Percentiles rank a stretch among this genome's conserved stretches.
These are phyloP conservation scores for Lactarius trivialis DNA, from an alignment of 768 basidiomycete genomes.

Conservation along the genomic window DNA sequence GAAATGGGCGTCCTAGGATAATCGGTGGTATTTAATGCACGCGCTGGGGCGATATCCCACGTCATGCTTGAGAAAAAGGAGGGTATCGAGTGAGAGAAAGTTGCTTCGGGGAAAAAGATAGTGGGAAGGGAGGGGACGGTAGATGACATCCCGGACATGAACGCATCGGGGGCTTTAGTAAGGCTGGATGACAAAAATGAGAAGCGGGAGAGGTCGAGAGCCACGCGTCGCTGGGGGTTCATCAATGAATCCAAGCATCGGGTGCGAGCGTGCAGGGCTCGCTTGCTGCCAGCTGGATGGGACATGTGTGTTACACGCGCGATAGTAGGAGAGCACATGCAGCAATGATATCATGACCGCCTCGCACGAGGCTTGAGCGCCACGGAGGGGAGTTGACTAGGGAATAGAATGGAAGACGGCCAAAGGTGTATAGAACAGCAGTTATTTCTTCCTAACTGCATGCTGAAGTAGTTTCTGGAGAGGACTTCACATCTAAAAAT, in stretches of 20 bases:
- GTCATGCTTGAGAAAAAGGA: background rate
- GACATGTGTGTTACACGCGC: background rate
- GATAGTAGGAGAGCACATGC: constrained; percentile 4
- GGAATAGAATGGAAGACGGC: background rate
- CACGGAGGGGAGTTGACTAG: background rate
- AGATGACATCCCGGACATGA: constrained; percentile 17
- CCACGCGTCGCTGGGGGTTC: background rate
- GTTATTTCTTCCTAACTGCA: too few species aligned
- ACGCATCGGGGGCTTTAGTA: constrained; percentile 10
- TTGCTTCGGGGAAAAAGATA: background rate
- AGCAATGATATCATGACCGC: background rate
- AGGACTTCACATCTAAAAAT: background rate
- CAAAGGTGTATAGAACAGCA: background rate
- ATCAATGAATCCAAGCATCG: background rate
- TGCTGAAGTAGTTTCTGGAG: background rate
- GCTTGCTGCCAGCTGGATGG: background rate
- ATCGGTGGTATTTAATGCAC: background rate
- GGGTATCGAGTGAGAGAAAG: background rate
- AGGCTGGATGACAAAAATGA: background rate
- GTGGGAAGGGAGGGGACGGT: background rate
- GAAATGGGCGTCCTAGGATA: constrained; percentile 7
- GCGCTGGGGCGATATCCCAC: background rate
- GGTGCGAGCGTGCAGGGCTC: background rate
- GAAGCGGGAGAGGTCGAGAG: background rate
- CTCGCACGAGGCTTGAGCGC: background rate